Evolutionary conservation across 2,329 filamentous ascomycete genomes (phyloP), one percentile per base, ranked within the genome.

Genomic region (Colletotrichum kahawae): DNA sequence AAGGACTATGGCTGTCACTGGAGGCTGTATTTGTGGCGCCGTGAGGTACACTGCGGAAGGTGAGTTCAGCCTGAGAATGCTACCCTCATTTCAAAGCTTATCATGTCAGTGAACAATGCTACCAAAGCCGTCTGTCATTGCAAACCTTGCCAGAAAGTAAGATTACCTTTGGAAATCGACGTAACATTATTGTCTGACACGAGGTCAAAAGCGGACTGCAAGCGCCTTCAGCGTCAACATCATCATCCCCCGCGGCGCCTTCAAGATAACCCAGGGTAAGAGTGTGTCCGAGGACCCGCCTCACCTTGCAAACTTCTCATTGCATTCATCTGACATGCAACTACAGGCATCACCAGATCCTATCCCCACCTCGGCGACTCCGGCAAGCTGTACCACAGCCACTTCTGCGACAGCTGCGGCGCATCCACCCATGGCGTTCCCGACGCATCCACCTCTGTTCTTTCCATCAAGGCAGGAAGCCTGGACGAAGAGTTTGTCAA

Each of bases 241-340:
- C 27, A 57, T 57, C 54, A 29, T 57, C 54, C 14, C 27, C 54
- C 54, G 24, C 14, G 2, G 2, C 2, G 54, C 54, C 54, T 57
- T 57, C 24, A 57, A 29, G n/a, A 29, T 57, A 27, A 57, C 13
- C n/a, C 54, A 21, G 18, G 54, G 54, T 57, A 56, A 63, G 38
- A n/a, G 38, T 43, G 36, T 43, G 38, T 6, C 38, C 38, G 18
- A 43, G 18, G 9, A n/a, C n/a, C 9, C 38, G 9, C 9, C 38
- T 43, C 9, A 0, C 1, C 43, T 48, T 10, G 0, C 43, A 13
- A 1, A 0, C 9, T 31, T 31, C 31, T 31, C 33, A 34, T 12
- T 13, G 33, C 13, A 12, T 34, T 34, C 7, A 29, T 34, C 31
- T 31, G 31, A 31, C 7, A 31, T 34, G 33, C 33, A 34, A 48